A percentile compares a stretch with the other conserved stretches of the same genome.
Conservation (phyloP, 179 eudicot genomes). For the Silene vulgaris region DNA sequence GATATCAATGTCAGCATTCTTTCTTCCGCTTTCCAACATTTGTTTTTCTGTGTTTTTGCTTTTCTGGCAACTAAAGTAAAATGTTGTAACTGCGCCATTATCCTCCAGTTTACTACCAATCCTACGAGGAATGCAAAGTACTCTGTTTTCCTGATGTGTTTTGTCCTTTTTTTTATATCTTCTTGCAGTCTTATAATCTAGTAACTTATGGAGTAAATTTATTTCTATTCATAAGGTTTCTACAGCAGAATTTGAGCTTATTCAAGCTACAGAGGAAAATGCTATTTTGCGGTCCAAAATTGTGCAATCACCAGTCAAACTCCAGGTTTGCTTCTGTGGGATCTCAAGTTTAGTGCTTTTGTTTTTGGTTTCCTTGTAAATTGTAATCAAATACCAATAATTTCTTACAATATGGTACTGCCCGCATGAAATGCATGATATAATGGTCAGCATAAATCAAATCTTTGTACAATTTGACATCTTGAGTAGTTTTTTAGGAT, state of each 20-base stretch:
- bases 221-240: constrained; percentile 43
- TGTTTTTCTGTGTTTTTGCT: neutral
- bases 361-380: constrained; percentile 1
- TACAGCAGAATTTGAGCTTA: constrained; percentile 68
- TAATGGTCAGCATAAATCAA: neutral
- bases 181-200: constrained; percentile 7
- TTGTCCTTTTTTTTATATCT: neutral
- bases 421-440: neutral
- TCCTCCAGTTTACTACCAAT: too few species aligned
- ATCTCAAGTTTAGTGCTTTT: neutral
- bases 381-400: neutral
- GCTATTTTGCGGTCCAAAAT: constrained; percentile 67
- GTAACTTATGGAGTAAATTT: neutral
- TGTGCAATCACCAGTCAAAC: constrained; percentile 90
- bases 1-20: neutral
- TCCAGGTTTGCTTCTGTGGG: constrained; percentile 43
- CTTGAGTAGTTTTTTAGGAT: neutral
- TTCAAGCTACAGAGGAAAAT: constrained; percentile 80
- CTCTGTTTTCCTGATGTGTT: constrained; percentile 2
- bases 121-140: neutral
- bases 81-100: too few species aligned
- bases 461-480: neutral
- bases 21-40: neutral
- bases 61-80: too few species aligned
- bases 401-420: neutral